phyloP scores from a whole-genome alignment of 306 rosid species.

The Fragaria ananassa region DNA sequence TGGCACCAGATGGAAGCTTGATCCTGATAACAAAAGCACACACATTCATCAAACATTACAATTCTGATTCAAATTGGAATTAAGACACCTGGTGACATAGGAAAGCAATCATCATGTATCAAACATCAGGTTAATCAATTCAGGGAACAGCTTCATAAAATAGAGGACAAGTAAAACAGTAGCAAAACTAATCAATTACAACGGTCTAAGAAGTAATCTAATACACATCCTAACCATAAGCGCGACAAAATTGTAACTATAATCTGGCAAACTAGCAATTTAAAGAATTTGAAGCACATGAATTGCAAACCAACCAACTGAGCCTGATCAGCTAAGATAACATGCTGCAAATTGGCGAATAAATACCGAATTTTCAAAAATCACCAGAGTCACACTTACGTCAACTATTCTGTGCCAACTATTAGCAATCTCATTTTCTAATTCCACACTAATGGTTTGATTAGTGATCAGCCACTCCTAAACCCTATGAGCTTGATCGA shows the following conservation, averaged over 20 bases:
- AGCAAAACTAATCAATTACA: background rate
- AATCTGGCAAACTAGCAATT: background rate
- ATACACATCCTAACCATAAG: background rate
- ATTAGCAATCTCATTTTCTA: no score
- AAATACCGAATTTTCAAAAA: background rate
- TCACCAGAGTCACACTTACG: no score
- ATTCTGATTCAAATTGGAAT: background rate
- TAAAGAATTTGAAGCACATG: background rate
- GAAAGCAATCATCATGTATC: background rate
- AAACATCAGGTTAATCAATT: no score
- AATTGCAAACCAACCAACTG: background rate
- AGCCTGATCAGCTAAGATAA: background rate
- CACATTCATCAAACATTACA: background rate
- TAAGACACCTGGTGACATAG: background rate
- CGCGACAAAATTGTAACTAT: background rate
- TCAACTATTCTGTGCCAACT: no score
- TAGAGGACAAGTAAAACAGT: no score
- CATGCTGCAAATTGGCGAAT: background rate
- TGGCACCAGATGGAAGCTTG: constrained; percentile 24
- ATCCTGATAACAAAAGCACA: background rate
- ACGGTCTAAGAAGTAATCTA: background rate
- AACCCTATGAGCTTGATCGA: no score
- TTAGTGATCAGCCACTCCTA: no score
- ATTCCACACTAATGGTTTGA: no score
- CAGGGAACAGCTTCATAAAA: no score